These are phyloP conservation scores for Alternaria panax DNA, from an alignment of 2,329 filamentous ascomycete species.

Conservation along the genomic window DNA sequence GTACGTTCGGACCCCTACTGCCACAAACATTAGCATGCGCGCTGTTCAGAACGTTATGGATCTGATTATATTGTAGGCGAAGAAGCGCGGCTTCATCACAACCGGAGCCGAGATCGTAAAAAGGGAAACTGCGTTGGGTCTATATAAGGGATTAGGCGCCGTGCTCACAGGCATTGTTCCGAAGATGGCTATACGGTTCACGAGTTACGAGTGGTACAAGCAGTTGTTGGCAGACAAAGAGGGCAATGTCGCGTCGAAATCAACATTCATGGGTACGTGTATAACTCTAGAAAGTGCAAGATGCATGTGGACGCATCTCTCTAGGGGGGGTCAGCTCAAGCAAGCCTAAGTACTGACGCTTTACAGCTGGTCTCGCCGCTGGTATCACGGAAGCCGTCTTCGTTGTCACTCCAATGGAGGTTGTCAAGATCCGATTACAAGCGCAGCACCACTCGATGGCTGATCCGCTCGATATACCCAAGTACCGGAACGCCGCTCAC, in stretches of 20 bases:
- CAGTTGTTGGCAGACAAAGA: conserved; percentile 74
- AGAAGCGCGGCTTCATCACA: conserved; percentile 83
- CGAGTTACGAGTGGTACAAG: conserved; percentile 96
- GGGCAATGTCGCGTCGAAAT: conserved; percentile 71
- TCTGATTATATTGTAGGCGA: conserved; percentile 55
- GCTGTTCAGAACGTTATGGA: conserved; percentile 14
- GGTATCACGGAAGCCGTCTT: conserved; percentile 96
- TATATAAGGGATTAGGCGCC: conserved; percentile 98
- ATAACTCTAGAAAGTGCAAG: neutral
- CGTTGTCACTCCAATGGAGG: conserved; percentile 98
- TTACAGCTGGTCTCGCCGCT: conserved; percentile 80
- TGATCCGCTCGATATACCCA: conserved; percentile 92
- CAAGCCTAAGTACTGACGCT: conserved; percentile 20
- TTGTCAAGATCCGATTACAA: conserved; percentile 97
- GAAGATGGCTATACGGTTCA: conserved; percentile 99
- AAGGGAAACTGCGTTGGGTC: conserved; percentile 86
- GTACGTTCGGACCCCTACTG: conserved; percentile 56
- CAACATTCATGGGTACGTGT: conserved; percentile 73
- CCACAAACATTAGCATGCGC: neutral
- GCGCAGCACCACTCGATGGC: conserved; percentile 98
- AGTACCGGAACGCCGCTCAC: conserved; percentile 93
- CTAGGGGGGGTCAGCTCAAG: neutral
- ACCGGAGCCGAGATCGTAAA: conserved; percentile 88
- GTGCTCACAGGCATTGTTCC: conserved; percentile 96
- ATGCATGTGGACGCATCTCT: neutral